Evolutionary conservation across 78 protist genomes (phyloP).

Genomic region (Ministeria vibrans): DNA sequence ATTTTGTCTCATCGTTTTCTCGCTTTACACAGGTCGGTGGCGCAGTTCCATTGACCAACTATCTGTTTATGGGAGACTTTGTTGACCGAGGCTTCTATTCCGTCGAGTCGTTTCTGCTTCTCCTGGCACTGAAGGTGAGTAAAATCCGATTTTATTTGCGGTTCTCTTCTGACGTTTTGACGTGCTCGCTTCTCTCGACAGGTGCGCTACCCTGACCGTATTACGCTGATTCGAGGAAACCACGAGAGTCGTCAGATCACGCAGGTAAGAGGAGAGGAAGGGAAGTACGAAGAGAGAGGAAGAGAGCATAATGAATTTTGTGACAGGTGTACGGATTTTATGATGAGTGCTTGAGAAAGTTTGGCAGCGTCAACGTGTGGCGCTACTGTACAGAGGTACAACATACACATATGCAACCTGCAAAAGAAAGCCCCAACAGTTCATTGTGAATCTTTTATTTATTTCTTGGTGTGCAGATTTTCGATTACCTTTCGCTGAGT

Average conservation of each 20-base stretch:
- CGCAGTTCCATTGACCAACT: slow-evolving; percentile 66
- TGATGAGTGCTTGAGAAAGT: slow-evolving; percentile 98
- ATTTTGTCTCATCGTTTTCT: no score
- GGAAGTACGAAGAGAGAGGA: no score
- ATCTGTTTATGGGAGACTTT: slow-evolving; percentile 98
- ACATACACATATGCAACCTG: background rate
- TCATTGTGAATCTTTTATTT: no score
- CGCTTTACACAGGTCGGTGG: no score
- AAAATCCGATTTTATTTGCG: background rate
- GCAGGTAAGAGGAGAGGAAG: no score
- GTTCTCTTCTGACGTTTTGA: background rate
- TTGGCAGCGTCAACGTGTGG: slow-evolving; percentile 97
- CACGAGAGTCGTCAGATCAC: slow-evolving; percentile 99
- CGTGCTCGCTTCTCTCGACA: background rate
- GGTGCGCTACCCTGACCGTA: slow-evolving; percentile 88
- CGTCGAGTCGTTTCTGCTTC: slow-evolving; percentile 94
- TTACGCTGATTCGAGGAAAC: slow-evolving; percentile 97
- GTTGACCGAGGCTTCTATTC: slow-evolving; percentile 98
- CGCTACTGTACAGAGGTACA: slow-evolving; percentile 83
- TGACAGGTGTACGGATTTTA: slow-evolving; percentile 99
- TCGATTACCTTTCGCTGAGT: slow-evolving; percentile 86
- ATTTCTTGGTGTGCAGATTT: no score
- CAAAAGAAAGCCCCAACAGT: no score
- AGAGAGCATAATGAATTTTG: no score
- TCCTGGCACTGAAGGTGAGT: slow-evolving; percentile 89